Evolutionary conservation across 768 basidiomycete species (phyloP).

Genomic region (Trametes cinnabarina): DNA sequence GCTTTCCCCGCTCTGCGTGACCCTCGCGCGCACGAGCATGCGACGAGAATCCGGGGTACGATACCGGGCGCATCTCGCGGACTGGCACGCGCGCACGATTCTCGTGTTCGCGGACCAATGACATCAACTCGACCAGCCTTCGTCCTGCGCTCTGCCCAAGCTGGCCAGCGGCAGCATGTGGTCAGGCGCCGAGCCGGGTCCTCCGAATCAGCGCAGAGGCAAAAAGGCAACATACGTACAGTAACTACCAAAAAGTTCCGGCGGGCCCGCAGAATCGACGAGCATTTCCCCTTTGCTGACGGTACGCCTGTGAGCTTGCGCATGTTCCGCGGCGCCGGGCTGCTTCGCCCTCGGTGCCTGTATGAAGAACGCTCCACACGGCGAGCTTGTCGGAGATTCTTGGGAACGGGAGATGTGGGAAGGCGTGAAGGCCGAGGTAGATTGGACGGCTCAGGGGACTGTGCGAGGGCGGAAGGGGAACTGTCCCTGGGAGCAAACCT

Average conservation of each 20-base stretch:
- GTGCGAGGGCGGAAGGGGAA: neutral
- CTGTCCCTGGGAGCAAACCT: neutral
- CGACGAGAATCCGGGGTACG: constrained; percentile 1
- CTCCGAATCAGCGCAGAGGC: neutral
- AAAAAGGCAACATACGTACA: neutral
- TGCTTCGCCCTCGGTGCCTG: neutral
- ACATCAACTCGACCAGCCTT: too few species aligned
- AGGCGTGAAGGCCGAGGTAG: neutral
- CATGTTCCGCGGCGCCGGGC: neutral
- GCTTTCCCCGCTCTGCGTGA: neutral
- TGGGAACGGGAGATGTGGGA: neutral
- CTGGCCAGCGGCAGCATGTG: too few species aligned
- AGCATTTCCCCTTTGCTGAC: too few species aligned
- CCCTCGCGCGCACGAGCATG: neutral
- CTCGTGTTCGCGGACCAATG: neutral
- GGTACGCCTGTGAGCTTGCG: too few species aligned
- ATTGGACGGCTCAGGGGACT: neutral
- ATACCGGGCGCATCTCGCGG: neutral
- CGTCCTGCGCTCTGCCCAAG: too few species aligned
- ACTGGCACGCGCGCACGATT: neutral
- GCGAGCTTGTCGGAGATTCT: neutral
- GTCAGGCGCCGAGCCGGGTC: neutral
- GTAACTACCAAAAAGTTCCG: constrained; percentile 4
- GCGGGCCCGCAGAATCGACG: constrained; percentile 17
- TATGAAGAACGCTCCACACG: neutral